Base-by-base conservation (phyloP, 2,329 filamentous ascomycete species). In the Penicillium sp. region DNA sequence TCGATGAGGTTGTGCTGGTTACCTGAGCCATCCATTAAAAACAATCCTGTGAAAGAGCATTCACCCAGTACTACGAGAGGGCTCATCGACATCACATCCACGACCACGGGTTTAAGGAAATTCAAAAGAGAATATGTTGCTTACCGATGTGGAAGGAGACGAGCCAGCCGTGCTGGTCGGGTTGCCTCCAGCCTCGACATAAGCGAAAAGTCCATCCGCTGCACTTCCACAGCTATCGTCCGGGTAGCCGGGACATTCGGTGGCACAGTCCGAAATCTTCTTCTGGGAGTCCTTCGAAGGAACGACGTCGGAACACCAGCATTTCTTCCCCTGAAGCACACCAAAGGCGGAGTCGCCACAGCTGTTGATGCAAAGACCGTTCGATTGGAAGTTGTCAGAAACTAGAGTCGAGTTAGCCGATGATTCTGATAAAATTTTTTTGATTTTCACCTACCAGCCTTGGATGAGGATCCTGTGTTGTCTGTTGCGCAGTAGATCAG, bases 261-360 rank as follows among this genome's bases (percentile, higher is more conserved):
- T 51, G 37, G 60, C 51, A 52, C 70, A 73, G 4, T 64, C 46
- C 1, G 54, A 52, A 3, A 32, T 29, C 14, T 47, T 38, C 10
- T 55, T 52, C 30, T 54, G 59, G 6, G 59, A 58, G 5, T 57
- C 62, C 25, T 58, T 43, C 6, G 60, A 57, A 2, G 70, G 70
- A 9, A 56, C 57, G 35, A 69, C 65, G 41, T 73, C 66, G 6
- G 70, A 68, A 50, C 70, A 73, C 70, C 70, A 73, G 51, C 70
- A 73, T 12, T 57, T 53, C 36, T 66, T 61, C n/a, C 57, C 65
- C 47, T 69, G 67, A 7, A 72, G 39, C 25, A 73, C 58, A 10
- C 62, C 70, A 40, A 71, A 68, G 2, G 68, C 69, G 47, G 69
- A 73, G 20, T 60, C 52, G 14, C 48, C 49, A 49, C 70, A 73